Evolutionary conservation across 108 stramenopile species (phyloP), one percentile per base, ranked within the genome.

Genomic region (Skeletonema costatum): DNA sequence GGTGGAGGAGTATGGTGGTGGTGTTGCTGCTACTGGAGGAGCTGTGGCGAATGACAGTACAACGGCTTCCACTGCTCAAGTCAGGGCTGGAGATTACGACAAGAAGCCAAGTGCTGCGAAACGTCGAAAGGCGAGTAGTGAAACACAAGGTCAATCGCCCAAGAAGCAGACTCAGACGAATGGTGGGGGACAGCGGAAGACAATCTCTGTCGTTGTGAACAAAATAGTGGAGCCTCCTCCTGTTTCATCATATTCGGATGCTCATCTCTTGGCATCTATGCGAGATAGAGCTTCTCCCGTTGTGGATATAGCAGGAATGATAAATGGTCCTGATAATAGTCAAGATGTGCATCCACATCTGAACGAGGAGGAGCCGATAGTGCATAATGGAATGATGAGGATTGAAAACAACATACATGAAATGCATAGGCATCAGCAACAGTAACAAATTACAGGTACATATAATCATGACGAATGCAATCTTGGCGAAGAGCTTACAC

Each of bases 231-330:
- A 56, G 25, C 53, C 6, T 10, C 25, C 53, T 21, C 53, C 53
- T 7, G 7, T 25, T 21, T 56, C 53, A 56, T 56, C 53, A 9
- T 21, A n/a, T 56, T 56, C 53, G 25, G 53, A 56, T 56, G 53
- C 53, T 56, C 53, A 56, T 56, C 53, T 56, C 25, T 56, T 56
- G 53, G 53, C 53, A 56, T 56, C 53, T 6, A 56, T 56, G 53
- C 16, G 53, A 56, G 53, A 56, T 56, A 7, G 53, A 25, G 25
- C 53, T 56, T 56, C 53, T 56, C 25, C 39, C 39, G 39, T 41
- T 1, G 10, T 41, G 10, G 11, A 12, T 41, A 41, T 0, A 12
- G 39, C 39, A 41, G 39, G 39, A 41, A 41, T 41, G 39, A 41
- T 10, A 41, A 41, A 41, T 41, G 39, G 10, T 12, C 11, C 2